Conservation (phyloP, 2,329 filamentous ascomycete genomes). For the Neurospora crassa region DNA sequence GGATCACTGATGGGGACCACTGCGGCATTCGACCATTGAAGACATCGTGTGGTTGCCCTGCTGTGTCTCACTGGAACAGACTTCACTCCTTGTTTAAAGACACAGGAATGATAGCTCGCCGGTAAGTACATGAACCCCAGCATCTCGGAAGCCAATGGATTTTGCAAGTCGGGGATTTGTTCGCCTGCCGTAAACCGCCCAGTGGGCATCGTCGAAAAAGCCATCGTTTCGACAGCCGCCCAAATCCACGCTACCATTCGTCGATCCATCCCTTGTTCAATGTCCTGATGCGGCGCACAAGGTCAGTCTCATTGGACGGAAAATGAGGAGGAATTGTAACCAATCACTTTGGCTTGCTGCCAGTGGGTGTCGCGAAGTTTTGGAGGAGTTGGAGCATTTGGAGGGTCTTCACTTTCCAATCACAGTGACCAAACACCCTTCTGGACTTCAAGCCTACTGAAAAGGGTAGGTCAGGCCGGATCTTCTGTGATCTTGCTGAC, state of each 20-base stretch:
- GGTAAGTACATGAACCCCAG: background rate
- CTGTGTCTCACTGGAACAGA: background rate
- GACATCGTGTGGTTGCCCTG: background rate
- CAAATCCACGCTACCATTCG: background rate
- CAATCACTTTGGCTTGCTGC: background rate
- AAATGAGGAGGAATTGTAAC: background rate
- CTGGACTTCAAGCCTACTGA: background rate
- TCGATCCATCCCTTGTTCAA: background rate
- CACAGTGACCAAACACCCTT: background rate
- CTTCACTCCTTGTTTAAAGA: background rate
- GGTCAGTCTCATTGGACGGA: background rate
- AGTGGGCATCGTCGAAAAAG: background rate
- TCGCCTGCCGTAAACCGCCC: background rate
- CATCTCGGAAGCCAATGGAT: background rate
- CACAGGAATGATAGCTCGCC: too few species aligned
- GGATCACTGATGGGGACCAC: background rate
- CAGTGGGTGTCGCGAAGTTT: background rate
- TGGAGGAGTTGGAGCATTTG: background rate
- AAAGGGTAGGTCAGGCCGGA: background rate
- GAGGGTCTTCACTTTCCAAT: background rate
- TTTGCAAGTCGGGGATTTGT: background rate
- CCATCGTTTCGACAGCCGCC: background rate
- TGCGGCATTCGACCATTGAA: background rate
- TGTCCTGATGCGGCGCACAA: background rate
- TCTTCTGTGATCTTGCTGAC: background rate